Evolutionary conservation across 2,329 filamentous ascomycete species (phyloP), one percentile per base, ranked within the genome.

Genomic region (Boeremia exigua): DNA sequence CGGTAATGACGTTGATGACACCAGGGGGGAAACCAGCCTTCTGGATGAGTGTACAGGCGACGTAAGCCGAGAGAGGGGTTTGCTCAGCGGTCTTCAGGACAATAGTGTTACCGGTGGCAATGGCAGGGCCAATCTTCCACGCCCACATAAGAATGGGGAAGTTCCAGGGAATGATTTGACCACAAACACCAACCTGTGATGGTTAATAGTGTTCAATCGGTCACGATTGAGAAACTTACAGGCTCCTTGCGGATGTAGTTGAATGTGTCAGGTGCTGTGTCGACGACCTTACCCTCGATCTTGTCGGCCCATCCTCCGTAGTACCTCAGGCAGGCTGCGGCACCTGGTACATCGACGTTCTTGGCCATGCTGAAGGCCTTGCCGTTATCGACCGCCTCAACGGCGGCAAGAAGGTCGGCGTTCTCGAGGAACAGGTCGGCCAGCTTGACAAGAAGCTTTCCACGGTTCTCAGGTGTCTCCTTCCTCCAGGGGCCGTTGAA

Each of bases 251-350:
- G 82, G 62, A 90, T 92, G 81, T 95, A 96, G 81, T 91, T 88
- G 80, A 96, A 92, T 77, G 88, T 91, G 63, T 90, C 88, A 55
- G 86, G 84, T 69, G 84, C 81, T 66, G 91, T 90, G 69, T 96
- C 90, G 63, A 95, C 87, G 53, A 92, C 91, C 82, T 93, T 92
- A 77, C 92, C 92, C 77, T 88, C 84, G 64, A 95, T 88, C 87
- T 96, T 96, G 83, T 96, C 92, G 69, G 92, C 90, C 88, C 89
- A 96, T 59, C 92, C 92, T 71, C 85, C 92, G 70, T 93, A 95
- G 81, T 94, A 97, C 77, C 92, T 87, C 70, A 97, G 78, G 79
- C 85, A 88, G 71, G 83, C 87, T 62, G 85, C 81, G 55, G 88
- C 87, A 65, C 85, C 84, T 50, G 76, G 80, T 37, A 96, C 83